phyloP scores from a whole-genome alignment of 495 filamentous ascomycete species.

The Aspergillus ostianus region DNA sequence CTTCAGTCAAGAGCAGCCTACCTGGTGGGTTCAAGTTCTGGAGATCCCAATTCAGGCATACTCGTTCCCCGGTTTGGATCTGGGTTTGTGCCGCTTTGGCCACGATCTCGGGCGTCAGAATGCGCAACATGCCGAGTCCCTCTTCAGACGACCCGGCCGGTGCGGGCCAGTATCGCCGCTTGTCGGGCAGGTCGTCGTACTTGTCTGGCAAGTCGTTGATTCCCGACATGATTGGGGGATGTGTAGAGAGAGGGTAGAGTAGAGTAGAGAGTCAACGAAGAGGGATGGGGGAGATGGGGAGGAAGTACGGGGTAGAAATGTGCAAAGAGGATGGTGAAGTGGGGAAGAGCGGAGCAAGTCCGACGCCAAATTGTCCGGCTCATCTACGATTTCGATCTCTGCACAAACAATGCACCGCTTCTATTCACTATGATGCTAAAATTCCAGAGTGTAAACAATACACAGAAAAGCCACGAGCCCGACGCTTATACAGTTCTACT shows the following conservation, averaged over 20 bases:
- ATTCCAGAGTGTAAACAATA: conserved; percentile 10
- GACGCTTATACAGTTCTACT: conserved; percentile 18
- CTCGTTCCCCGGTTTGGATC: conserved; percentile 48
- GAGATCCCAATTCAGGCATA: conserved; percentile 53
- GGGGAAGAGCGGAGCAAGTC: conserved; percentile 21
- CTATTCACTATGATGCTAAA: neutral
- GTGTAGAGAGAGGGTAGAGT: neutral
- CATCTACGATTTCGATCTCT: neutral
- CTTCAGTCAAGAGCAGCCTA: conserved; percentile 11
- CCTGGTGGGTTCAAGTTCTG: conserved; percentile 48
- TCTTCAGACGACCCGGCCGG: conserved; percentile 44
- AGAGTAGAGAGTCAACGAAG: neutral
- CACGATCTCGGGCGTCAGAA: conserved; percentile 50
- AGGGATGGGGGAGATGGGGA: neutral
- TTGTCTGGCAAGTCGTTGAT: conserved; percentile 32
- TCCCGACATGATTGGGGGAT: conserved; percentile 21
- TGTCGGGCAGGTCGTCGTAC: conserved; percentile 50
- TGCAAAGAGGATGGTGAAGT: neutral
- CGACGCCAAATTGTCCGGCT: conserved; percentile 3
- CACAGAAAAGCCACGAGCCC: conserved; percentile 18
- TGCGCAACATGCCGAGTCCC: conserved; percentile 52
- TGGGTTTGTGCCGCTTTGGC: conserved; percentile 45
- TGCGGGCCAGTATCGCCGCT: conserved; percentile 48
- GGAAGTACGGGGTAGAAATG: neutral
- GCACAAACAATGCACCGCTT: neutral